Percentiles rank a stretch among this genome's conserved stretches.
Evolutionary conservation across 352 stramenopile genomes (phyloP).

Genomic region (Pythium oligandrum): DNA sequence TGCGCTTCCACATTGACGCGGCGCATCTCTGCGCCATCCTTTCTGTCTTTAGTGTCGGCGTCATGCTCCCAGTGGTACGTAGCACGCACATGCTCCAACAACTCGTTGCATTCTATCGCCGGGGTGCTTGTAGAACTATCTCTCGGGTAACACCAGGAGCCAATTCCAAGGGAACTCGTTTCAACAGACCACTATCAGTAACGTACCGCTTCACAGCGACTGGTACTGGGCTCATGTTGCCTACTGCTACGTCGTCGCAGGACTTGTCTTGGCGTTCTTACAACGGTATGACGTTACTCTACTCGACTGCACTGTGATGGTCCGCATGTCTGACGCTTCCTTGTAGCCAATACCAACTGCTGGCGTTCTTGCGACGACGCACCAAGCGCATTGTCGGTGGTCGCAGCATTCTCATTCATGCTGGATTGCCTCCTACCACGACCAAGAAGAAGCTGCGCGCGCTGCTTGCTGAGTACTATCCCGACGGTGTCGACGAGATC

Average conservation of each 20-base stretch:
- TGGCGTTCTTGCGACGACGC: constrained; percentile 38
- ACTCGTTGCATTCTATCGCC: too few species aligned
- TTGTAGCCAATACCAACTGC: constrained; percentile 39
- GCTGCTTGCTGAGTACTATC: constrained; percentile 32
- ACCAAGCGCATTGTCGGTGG: constrained; percentile 65
- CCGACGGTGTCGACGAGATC: constrained; percentile 47
- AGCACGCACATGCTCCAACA: not conserved
- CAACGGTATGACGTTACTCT: constrained; percentile 11
- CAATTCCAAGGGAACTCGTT: constrained; percentile 41
- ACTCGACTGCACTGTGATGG: too few species aligned
- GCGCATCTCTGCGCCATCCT: constrained; percentile 58
- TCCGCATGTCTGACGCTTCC: not conserved
- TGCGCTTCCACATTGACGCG: constrained; percentile 64
- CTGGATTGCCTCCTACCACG: constrained; percentile 45
- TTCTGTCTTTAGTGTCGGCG: constrained; percentile 58
- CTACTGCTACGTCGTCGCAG: constrained; percentile 71
- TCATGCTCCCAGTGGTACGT: constrained; percentile 73
- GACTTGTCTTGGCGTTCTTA: constrained; percentile 44
- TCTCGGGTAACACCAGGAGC: constrained; percentile 39
- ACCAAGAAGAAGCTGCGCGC: constrained; percentile 38
- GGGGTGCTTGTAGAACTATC: constrained; percentile 45
- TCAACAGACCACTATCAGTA: constrained; percentile 77
- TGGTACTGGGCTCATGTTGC: constrained; percentile 79
- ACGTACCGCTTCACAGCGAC: constrained; percentile 68
- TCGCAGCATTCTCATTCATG: constrained; percentile 66